Evolutionary conservation across 352 stramenopile genomes (phyloP).

Genomic region (Phytophthora pistaciae): DNA sequence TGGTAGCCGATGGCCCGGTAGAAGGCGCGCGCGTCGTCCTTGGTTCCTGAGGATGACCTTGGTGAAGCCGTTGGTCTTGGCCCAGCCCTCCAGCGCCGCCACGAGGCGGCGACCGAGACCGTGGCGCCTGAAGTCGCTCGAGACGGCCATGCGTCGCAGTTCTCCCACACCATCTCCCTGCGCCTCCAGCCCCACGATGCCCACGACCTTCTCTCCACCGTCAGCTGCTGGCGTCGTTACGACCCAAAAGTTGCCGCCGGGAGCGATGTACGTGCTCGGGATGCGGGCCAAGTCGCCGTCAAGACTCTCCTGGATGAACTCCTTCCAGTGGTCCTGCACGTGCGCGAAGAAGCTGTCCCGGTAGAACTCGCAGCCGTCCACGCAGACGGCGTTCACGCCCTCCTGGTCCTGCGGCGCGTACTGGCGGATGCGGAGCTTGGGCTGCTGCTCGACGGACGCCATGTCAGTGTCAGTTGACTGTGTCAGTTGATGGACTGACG

Average conservation of each 20-base stretch:
- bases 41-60: constrained; percentile 47
- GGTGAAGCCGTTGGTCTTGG: constrained; percentile 37
- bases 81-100: constrained; percentile 51
- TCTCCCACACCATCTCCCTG: constrained; percentile 40
- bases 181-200: constrained; percentile 51
- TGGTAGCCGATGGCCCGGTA: constrained; percentile 48
- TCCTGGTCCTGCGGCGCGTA: constrained; percentile 25
- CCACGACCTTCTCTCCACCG: constrained; percentile 35
- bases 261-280: constrained; percentile 36
- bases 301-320: constrained; percentile 42
- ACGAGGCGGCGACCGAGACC: constrained; percentile 52
- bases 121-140: constrained; percentile 39
- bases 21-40: constrained; percentile 44
- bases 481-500: not conserved
- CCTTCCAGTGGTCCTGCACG: constrained; percentile 33
- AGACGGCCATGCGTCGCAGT: constrained; percentile 57
- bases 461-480: not conserved
- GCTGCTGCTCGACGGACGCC: constrained; percentile 8
- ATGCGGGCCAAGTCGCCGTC: constrained; percentile 39
- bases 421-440: constrained; percentile 26
- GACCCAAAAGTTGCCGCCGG: constrained; percentile 57
- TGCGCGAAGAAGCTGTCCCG: constrained; percentile 16
- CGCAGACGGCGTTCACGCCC: constrained; percentile 36
- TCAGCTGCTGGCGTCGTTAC: constrained; percentile 19
- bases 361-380: constrained; percentile 38